phyloP scores from a whole-genome alignment of 805 yeast species.

The Scheffersomyces spartinae region DNA sequence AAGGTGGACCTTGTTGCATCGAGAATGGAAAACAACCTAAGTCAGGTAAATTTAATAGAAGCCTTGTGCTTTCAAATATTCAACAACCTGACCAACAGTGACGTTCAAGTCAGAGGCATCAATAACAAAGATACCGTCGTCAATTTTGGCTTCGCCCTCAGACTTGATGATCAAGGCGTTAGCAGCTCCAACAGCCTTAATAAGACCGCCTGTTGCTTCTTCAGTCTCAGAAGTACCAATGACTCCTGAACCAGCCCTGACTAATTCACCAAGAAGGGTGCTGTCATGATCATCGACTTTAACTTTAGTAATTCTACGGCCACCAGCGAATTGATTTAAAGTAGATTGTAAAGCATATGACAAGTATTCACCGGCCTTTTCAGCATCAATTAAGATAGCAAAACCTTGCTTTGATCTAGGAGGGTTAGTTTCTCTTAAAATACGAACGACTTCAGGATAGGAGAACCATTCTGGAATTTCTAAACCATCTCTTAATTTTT shows the following conservation, averaged over 20 bases:
- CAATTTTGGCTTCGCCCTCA: constrained; percentile 48
- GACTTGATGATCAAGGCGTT: constrained; percentile 44
- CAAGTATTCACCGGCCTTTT: constrained; percentile 31
- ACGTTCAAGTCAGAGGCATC: constrained; percentile 11
- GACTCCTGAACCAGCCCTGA: constrained; percentile 87
- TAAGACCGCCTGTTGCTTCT: constrained; percentile 30
- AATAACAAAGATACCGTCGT: constrained; percentile 44
- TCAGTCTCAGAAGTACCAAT: constrained; percentile 39
- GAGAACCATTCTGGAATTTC: constrained; percentile 96
- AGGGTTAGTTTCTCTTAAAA: constrained; percentile 85
- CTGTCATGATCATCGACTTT: constrained; percentile 25
- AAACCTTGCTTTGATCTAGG: constrained; percentile 88
- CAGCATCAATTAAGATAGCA: constrained; percentile 52
- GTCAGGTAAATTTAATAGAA: constrained; percentile 57
- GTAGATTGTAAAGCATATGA: constrained; percentile 82
- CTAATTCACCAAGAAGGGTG: constrained; percentile 62
- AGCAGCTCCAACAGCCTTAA: constrained; percentile 31
- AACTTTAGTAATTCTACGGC: constrained; percentile 62
- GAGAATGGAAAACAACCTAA: too few species aligned
- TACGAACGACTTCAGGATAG: constrained; percentile 89
- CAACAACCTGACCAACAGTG: constrained; percentile 63
- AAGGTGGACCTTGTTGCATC: too few species aligned
- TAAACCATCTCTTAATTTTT: constrained; percentile 73
- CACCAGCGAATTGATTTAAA: constrained; percentile 79
- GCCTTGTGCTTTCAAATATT: constrained; percentile 71